phyloP scores from a whole-genome alignment of 306 rosid genomes.

The Pueraria montana region DNA sequence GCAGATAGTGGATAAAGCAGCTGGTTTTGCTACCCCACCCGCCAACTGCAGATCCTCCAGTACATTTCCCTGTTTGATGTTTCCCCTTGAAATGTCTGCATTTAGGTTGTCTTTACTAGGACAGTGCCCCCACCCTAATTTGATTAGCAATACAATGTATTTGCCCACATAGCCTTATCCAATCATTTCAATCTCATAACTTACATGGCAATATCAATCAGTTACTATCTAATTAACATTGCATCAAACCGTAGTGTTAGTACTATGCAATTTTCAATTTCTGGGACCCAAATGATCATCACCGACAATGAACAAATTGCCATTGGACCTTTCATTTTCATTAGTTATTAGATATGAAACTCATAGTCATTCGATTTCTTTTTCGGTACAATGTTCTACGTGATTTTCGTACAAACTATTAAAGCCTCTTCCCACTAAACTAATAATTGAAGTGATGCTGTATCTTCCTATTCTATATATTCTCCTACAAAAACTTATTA shows the following conservation, averaged over 20 bases:
- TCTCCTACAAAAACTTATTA: no score
- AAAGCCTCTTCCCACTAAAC: neutral
- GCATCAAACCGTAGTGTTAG: neutral
- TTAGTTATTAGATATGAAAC: neutral
- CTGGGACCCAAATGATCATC: constrained; percentile 19
- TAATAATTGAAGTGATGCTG: no score
- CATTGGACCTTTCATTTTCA: constrained; percentile 23
- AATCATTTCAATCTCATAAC: constrained; percentile 32
- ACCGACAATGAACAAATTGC: constrained; percentile 34
- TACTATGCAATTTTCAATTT: neutral
- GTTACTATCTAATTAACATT: neutral
- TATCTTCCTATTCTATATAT: no score
- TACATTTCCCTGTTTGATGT: constrained; percentile 13
- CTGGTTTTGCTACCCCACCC: constrained; percentile 34
- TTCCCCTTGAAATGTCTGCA: constrained; percentile 6
- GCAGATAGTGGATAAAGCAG: constrained; percentile 6
- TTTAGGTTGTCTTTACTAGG: constrained; percentile 14
- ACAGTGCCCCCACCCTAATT: constrained; percentile 1
- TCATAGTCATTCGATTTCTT: constrained; percentile 7
- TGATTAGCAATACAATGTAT: constrained; percentile 25
- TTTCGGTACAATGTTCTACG: neutral
- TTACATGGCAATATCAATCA: neutral
- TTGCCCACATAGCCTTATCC: constrained; percentile 32
- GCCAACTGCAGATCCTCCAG: constrained; percentile 13
- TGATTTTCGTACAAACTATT: neutral